phyloP scores from a whole-genome alignment of 2,329 filamentous ascomycete genomes.

The Nemania serpens region DNA sequence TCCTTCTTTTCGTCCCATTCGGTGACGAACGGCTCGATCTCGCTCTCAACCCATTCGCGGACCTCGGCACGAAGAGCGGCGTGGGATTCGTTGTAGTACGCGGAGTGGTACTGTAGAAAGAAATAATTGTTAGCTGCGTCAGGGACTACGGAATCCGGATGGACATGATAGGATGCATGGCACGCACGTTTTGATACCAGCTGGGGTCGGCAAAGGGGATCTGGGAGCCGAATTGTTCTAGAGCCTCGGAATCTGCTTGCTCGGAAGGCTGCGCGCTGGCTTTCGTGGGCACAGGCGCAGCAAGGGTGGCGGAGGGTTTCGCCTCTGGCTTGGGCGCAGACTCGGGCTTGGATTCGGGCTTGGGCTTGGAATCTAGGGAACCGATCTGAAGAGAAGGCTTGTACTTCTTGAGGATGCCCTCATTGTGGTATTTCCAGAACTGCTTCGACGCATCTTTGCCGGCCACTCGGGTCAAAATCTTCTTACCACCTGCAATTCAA shows the following conservation, averaged over 20 bases:
- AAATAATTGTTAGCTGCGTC: conserved; percentile 16
- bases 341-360: conserved; percentile 60
- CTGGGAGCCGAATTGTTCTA: conserved; percentile 83
- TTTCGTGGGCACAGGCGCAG: conserved; percentile 44
- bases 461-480: conserved; percentile 66
- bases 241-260: conserved; percentile 67
- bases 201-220: conserved; percentile 90
- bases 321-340: conserved; percentile 60
- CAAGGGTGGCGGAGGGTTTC: conserved; percentile 55
- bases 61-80: conserved; percentile 88
- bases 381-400: conserved; percentile 76
- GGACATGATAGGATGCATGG: background rate
- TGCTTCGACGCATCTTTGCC: conserved; percentile 70
- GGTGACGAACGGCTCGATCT: conserved; percentile 87
- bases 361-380: conserved; percentile 84
- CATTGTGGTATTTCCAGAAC: conserved; percentile 81
- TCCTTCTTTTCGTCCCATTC: conserved; percentile 97
- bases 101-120: conserved; percentile 79
- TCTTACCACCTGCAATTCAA: conserved; percentile 59
- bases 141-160: too few relatives aligned
- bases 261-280: conserved; percentile 40
- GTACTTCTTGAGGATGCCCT: conserved; percentile 87
- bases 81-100: conserved; percentile 95
- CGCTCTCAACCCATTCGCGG: conserved; percentile 86
- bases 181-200: conserved; percentile 89